Conservation (phyloP, 768 basidiomycete species). For the Kwoniella europaea region DNA sequence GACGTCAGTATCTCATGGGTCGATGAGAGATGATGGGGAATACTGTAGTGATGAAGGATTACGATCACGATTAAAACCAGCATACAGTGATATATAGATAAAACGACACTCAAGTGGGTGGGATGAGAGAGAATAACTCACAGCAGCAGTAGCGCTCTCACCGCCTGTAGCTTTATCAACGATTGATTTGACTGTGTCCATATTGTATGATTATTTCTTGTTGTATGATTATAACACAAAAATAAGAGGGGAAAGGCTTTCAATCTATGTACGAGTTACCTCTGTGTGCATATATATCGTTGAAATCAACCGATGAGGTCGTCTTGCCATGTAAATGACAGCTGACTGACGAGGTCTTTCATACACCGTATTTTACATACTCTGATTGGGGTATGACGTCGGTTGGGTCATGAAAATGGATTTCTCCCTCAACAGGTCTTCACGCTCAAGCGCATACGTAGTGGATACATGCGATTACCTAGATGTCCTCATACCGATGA, state of each 20-base stretch:
- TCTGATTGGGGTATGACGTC: not conserved
- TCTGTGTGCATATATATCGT: not conserved
- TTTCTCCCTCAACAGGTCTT: not conserved
- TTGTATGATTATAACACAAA: too few relatives aligned
- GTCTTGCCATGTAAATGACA: not conserved
- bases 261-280: not conserved
- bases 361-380: not conserved
- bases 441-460: not conserved
- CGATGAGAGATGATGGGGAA: not conserved
- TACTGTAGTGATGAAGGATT: not conserved
- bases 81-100: not conserved
- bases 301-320: not conserved
- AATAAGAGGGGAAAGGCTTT: too few relatives aligned
- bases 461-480: not conserved
- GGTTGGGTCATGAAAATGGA: not conserved
- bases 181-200: constrained; percentile 32
- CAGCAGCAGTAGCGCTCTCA: constrained; percentile 20
- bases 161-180: constrained; percentile 33
- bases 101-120: not conserved
- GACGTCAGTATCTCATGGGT: not conserved
- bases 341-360: not conserved
- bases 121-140: constrained; percentile 9
- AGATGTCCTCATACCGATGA: too few relatives aligned
- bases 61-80: not conserved
- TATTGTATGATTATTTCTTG: not conserved